These are phyloP conservation scores for Cladobotryum mycophilum DNA, from an alignment of 2,329 filamentous ascomycete species.

Conservation along the genomic window DNA sequence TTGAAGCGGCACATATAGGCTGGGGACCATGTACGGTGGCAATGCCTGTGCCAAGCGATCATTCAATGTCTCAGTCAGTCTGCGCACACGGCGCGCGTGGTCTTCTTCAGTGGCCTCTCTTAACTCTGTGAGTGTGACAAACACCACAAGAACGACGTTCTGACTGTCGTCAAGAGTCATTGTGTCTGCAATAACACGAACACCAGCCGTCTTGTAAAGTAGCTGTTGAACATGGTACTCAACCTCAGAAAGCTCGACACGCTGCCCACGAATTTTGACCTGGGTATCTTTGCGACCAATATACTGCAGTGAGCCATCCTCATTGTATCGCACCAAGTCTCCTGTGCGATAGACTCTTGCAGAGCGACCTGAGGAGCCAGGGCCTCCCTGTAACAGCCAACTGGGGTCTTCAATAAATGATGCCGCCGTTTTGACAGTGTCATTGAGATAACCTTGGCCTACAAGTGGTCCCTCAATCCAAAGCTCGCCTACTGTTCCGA, in stretches of 20 bases:
- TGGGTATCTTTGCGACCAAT: constrained; percentile 47
- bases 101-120: too few species aligned
- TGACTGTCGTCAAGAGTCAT: background rate
- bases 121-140: too few species aligned
- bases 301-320: constrained; percentile 29
- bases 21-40: too few species aligned
- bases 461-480: constrained; percentile 10
- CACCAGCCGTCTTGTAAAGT: background rate
- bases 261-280: constrained; percentile 48
- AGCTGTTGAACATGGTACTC: constrained; percentile 5
- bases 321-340: constrained; percentile 26
- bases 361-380: constrained; percentile 29
- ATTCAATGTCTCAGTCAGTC: too few species aligned
- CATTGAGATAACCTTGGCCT: constrained; percentile 7
- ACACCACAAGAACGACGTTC: background rate
- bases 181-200: background rate
- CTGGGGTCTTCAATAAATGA: constrained; percentile 15
- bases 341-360: constrained; percentile 27
- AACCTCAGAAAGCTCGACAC: constrained; percentile 24
- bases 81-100: too few species aligned
- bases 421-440: constrained; percentile 7
- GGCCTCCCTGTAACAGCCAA: background rate
- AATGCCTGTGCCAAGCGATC: too few species aligned
- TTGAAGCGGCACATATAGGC: too few species aligned
- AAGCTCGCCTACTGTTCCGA: constrained; percentile 9